Percentiles rank a stretch among this genome's conserved stretches.
Evolutionary conservation across 148 eudicot species (phyloP).

Genomic region (Hydrangea macrophylla): DNA sequence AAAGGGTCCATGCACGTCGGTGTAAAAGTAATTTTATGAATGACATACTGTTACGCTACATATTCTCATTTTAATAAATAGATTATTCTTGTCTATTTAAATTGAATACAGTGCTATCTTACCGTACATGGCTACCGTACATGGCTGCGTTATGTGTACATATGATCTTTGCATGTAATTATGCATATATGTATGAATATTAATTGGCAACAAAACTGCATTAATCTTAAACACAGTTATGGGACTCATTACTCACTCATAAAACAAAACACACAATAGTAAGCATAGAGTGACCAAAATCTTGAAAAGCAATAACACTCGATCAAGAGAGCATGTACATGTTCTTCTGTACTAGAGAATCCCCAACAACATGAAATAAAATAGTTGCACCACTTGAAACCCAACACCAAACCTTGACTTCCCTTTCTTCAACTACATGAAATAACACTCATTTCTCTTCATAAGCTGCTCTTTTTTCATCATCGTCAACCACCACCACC

Average conservation of each 20-base stretch:
- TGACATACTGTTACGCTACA: no score
- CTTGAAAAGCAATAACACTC: neutral
- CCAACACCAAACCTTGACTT: neutral
- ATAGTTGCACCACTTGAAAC: conserved; percentile 3
- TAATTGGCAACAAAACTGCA: neutral
- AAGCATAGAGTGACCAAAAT: neutral
- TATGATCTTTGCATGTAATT: no score
- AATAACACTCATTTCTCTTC: conserved; percentile 14
- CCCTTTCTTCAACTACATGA: conserved; percentile 1
- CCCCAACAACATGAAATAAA: neutral
- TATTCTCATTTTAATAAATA: no score
- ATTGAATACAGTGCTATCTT: no score
- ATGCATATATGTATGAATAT: neutral
- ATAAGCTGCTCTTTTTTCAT: conserved; percentile 7
- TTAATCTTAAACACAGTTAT: neutral
- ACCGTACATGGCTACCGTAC: no score
- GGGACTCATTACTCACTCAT: neutral
- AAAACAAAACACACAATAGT: neutral
- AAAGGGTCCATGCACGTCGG: no score
- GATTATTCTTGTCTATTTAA: no score
- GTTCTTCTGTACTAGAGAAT: neutral
- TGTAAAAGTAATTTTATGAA: no score
- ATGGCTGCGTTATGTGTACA: no score
- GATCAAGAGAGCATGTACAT: neutral
- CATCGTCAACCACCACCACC: neutral